These are phyloP conservation scores for Candida quercuum DNA, from an alignment of 805 yeast genomes.

Conservation along the genomic window DNA sequence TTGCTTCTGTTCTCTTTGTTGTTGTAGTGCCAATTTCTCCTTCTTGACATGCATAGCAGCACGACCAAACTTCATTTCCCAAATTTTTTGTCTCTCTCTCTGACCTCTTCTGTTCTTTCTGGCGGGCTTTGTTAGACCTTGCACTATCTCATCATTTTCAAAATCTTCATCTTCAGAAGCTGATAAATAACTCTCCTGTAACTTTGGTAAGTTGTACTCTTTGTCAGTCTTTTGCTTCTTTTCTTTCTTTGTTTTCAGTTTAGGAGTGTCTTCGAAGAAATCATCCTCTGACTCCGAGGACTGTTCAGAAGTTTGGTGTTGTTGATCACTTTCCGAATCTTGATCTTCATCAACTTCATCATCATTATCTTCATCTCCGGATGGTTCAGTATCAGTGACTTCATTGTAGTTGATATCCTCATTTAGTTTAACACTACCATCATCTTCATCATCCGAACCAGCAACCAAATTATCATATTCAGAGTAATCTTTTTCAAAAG, in stretches of 20 bases:
- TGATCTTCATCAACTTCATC: conserved; percentile 64
- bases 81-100: conserved; percentile 91
- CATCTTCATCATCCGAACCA: conserved; percentile 37
- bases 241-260: conserved; percentile 16
- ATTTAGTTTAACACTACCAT: conserved; percentile 27
- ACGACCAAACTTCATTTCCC: conserved; percentile 87
- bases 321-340: conserved; percentile 32
- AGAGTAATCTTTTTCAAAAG: conserved; percentile 23
- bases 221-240: conserved; percentile 24
- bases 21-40: conserved; percentile 48
- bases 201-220: conserved; percentile 50
- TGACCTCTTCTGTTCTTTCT: conserved; percentile 94
- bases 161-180: conserved; percentile 74
- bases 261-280: conserved; percentile 28
- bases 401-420: conserved; percentile 42
- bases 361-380: conserved; percentile 38
- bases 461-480: conserved; percentile 34
- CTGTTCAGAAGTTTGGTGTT: conserved; percentile 18
- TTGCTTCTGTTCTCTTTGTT: conserved; percentile 56
- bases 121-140: conserved; percentile 43
- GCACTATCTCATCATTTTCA: conserved; percentile 45
- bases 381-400: conserved; percentile 66
- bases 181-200: conserved; percentile 78
- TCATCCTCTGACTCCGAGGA: conserved; percentile 31
- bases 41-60: conserved; percentile 78